Evolutionary conservation across 2,329 filamentous ascomycete species (phyloP).

Genomic region (Thelonectria blattea): DNA sequence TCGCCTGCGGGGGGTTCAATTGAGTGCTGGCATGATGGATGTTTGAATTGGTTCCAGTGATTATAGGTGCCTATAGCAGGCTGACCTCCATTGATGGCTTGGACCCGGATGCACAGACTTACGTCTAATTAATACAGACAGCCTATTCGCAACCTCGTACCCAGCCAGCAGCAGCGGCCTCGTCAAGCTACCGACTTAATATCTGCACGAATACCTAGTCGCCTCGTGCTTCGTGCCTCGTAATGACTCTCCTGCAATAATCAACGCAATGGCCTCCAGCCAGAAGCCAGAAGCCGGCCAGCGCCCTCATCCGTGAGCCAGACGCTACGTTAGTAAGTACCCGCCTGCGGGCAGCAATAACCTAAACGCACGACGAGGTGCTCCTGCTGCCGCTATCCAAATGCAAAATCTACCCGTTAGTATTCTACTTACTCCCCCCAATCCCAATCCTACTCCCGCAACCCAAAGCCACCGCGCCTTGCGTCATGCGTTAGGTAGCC

Average conservation of each 20-base stretch:
- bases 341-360: background rate
- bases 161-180: too few species aligned
- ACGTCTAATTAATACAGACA: too few species aligned
- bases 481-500: conserved; percentile 48
- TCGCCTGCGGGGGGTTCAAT: too few species aligned
- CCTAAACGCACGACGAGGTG: background rate
- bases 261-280: background rate
- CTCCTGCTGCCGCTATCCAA: conserved; percentile 11
- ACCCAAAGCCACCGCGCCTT: conserved; percentile 35
- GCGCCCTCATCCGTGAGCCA: conserved; percentile 6
- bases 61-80: too few species aligned
- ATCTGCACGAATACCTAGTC: too few species aligned
- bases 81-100: too few species aligned
- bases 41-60: too few species aligned
- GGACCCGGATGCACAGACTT: too few species aligned
- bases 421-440: conserved; percentile 22
- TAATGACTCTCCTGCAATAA: background rate
- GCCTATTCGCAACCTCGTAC: too few species aligned
- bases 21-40: too few species aligned
- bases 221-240: too few species aligned
- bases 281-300: background rate
- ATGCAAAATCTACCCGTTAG: conserved; percentile 20
- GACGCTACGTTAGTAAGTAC: conserved; percentile 14
- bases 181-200: too few species aligned
- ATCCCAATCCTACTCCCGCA: conserved; percentile 23